Conservation (phyloP, 257 asterid species). For the Forsythia suspensa region DNA sequence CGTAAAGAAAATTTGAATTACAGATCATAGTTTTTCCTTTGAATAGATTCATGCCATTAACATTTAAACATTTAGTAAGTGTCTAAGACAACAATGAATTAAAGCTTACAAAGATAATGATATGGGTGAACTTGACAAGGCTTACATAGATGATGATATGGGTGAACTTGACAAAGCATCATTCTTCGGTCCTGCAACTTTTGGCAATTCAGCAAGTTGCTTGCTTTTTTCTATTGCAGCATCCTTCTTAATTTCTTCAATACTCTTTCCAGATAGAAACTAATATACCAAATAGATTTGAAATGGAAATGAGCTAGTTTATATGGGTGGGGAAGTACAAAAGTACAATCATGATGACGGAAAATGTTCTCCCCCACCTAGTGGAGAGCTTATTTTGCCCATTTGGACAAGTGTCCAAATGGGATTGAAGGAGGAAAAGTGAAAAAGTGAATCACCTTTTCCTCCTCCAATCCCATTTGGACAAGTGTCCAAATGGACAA, state of each 20-base stretch:
- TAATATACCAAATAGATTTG: slow-evolving; percentile 27
- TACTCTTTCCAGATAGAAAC: slow-evolving; percentile 64
- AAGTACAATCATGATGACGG: slow-evolving; percentile 5
- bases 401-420: too few relatives aligned
- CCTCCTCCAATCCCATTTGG: too few relatives aligned
- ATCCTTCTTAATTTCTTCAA: slow-evolving; percentile 64
- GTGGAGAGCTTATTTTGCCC: too few relatives aligned
- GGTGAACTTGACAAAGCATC: slow-evolving; percentile 32
- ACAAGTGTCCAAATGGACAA: too few relatives aligned
- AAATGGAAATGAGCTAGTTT: slow-evolving; percentile 6
- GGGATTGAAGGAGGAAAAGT: too few relatives aligned
- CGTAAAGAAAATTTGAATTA: background rate
- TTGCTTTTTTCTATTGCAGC: slow-evolving; percentile 46
- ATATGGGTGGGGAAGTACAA: background rate
- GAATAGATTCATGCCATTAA: background rate
- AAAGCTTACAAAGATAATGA: slow-evolving; percentile 29
- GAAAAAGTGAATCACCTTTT: too few relatives aligned
- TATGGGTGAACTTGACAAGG: slow-evolving; percentile 25
- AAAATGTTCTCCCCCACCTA: too few relatives aligned
- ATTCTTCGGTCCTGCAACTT: slow-evolving; percentile 35
- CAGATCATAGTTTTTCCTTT: background rate
- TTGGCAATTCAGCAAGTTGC: slow-evolving; percentile 34
- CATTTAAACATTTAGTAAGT: background rate
- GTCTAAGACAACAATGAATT: background rate
- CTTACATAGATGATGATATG: slow-evolving; percentile 30